Evolutionary conservation across 148 eudicot species (phyloP), one percentile per base, ranked within the genome.

Genomic region (Diospyros lotus): DNA sequence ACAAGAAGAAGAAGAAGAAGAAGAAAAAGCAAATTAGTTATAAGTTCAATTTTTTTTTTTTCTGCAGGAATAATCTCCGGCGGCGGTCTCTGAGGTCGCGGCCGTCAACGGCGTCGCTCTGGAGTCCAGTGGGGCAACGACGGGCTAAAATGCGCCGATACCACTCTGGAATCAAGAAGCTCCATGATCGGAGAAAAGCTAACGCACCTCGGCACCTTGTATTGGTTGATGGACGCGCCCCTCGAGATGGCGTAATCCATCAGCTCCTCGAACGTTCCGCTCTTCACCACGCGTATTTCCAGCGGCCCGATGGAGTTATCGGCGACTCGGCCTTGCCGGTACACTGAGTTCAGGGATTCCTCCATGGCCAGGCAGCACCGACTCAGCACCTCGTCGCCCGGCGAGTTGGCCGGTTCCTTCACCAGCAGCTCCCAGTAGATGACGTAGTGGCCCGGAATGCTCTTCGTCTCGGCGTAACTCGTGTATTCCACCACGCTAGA

Each of bases 191-290:
- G 97, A n/a, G 90, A 86, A 61, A 86, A 90, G 78, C 84, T 90
- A 44, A 93, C 96, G 80, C 96, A 93, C 73, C 97, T 86, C 6
- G 97, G 97, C 59, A 87, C 95, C 71, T 89, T 92, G 58, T 89
- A 89, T 68, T 91, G 93, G 72, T 92, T 92, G 2, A 92, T 92
- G 6, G 94, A 90, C 15, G 97, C 97, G n/a, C 98, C 98, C 50
- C 98, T 84, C 40, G 96, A 89, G 65, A 93, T 90, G 0, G 96
- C 96, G 42, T 93, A 93, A 56, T 93, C 98, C 98, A 93, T 93
- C 0, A 92, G n/a, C 73, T 92, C 94, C 75, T 92, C 97, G 45
- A 92, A 92, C 0, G 97, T 92, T 0, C 98, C 96, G 12, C 73
- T 84, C 75, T 80, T 83, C 46, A 93, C 98, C 41, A 93, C 91